Evolutionary conservation across 805 yeast species (phyloP).

Genomic region (Lipomyces yamadae): DNA sequence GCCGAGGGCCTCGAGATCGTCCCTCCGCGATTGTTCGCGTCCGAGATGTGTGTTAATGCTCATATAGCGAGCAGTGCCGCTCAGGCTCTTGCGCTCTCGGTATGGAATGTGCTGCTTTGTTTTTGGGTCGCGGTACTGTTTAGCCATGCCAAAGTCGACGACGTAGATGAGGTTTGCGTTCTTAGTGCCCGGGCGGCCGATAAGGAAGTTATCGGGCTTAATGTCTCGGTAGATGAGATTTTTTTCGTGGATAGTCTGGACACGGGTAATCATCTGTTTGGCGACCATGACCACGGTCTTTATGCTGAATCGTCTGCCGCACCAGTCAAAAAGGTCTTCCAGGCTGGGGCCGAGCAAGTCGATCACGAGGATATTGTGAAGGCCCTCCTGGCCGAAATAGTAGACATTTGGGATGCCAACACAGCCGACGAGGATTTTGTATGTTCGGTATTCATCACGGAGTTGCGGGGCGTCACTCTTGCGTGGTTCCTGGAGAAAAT

Average conservation of each 20-base stretch:
- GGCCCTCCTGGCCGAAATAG: constrained; percentile 97
- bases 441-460: constrained; percentile 95
- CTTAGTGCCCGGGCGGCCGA: constrained; percentile 84
- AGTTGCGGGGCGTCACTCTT: constrained; percentile 97
- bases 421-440: constrained; percentile 79
- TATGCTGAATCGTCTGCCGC: constrained; percentile 84
- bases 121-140: constrained; percentile 95
- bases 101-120: constrained; percentile 95
- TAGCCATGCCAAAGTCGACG: constrained; percentile 99
- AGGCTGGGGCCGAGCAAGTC: constrained; percentile 94
- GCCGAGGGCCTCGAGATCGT: constrained; percentile 94
- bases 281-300: constrained; percentile 94
- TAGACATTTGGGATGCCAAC: constrained; percentile 95
- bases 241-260: constrained; percentile 84
- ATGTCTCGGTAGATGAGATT: constrained; percentile 94
- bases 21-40: constrained; percentile 94
- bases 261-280: constrained; percentile 84
- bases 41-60: constrained; percentile 96
- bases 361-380: constrained; percentile 91
- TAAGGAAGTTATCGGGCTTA: constrained; percentile 94
- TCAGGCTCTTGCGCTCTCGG: constrained; percentile 90
- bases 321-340: constrained; percentile 98
- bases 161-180: constrained; percentile 85
- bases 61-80: constrained; percentile 99
- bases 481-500: constrained; percentile 66